A percentile compares a stretch with the other conserved stretches of the same genome.
phyloP scores from a whole-genome alignment of 345 rosid genomes.

The Gossypium australe region DNA sequence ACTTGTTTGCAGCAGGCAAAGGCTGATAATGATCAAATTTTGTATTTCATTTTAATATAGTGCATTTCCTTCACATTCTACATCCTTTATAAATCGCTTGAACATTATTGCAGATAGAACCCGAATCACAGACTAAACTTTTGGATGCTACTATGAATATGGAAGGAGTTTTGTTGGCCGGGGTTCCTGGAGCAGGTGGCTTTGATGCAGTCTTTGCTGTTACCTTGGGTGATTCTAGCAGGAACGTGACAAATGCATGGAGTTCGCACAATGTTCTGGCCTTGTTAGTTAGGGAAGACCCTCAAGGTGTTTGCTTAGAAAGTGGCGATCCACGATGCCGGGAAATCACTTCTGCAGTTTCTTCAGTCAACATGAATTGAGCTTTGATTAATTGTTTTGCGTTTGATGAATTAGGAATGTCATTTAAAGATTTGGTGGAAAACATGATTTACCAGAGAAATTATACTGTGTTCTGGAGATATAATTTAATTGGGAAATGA shows the following conservation, averaged over 20 bases:
- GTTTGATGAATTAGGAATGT: constrained; percentile 3
- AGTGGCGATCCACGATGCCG: constrained; percentile 65
- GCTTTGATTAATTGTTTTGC: background rate
- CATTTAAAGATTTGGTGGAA: constrained; percentile 5
- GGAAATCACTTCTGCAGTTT: constrained; percentile 53
- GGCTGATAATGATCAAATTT: background rate
- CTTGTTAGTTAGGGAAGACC: constrained; percentile 88
- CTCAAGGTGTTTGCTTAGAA: constrained; percentile 77
- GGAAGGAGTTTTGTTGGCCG: constrained; percentile 87
- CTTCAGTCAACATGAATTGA: constrained; percentile 50
- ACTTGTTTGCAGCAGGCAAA: background rate
- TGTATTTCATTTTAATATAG: background rate
- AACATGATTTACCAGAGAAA: background rate
- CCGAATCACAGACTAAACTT: constrained; percentile 71
- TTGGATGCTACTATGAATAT: constrained; percentile 71
- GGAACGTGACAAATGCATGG: constrained; percentile 57
- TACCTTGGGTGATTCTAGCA: constrained; percentile 59
- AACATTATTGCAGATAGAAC: constrained; percentile 71
- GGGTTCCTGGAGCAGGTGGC: constrained; percentile 99
- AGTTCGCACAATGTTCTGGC: constrained; percentile 66
- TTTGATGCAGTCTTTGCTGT: constrained; percentile 87
- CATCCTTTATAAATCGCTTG: constrained; percentile 13
- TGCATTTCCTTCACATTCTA: background rate
- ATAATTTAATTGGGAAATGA: constrained; percentile 2
- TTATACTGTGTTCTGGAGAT: background rate